Conservation (phyloP, 352 stramenopile species). For the Peronospora farinosa region DNA sequence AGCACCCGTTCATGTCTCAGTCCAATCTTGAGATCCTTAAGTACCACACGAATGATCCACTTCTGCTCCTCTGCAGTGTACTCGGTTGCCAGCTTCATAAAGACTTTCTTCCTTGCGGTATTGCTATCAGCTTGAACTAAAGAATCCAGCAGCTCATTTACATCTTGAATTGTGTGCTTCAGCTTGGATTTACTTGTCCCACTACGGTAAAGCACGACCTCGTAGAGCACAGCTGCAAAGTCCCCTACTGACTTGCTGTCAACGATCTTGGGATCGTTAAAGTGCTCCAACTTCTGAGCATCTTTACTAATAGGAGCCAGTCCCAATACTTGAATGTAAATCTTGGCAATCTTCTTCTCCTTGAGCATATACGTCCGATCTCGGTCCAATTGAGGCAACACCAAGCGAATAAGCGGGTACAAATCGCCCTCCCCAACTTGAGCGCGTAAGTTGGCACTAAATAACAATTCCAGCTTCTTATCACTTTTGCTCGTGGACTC, state of each 20-base stretch:
- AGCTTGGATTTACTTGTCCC: constrained; percentile 30
- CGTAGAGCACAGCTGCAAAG: constrained; percentile 69
- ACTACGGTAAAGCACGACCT: constrained; percentile 67
- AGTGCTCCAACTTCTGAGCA: constrained; percentile 73
- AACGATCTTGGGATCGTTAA: constrained; percentile 78
- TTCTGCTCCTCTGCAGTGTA: constrained; percentile 75
- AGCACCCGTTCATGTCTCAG: constrained; percentile 75
- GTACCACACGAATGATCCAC: constrained; percentile 73
- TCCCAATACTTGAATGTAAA: constrained; percentile 71
- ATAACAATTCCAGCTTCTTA: constrained; percentile 68
- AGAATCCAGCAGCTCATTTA: constrained; percentile 57
- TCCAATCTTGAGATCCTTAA: constrained; percentile 86
- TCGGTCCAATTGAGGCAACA: constrained; percentile 76
- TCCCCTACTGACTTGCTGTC: constrained; percentile 75
- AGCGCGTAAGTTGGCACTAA: constrained; percentile 53
- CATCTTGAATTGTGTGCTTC: constrained; percentile 49
- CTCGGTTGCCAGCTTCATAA: constrained; percentile 73
- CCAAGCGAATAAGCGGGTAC: constrained; percentile 66
- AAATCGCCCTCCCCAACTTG: constrained; percentile 51
- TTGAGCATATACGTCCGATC: constrained; percentile 85
- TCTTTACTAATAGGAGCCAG: constrained; percentile 57
- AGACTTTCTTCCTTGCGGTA: constrained; percentile 39
- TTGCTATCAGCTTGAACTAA: constrained; percentile 47
- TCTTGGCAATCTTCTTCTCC: constrained; percentile 80
- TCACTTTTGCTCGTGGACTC: constrained; percentile 70